Evolutionary conservation across 73 alveolate species (phyloP), one percentile per base, ranked within the genome.

Genomic region (Paraurostyla sp.): DNA sequence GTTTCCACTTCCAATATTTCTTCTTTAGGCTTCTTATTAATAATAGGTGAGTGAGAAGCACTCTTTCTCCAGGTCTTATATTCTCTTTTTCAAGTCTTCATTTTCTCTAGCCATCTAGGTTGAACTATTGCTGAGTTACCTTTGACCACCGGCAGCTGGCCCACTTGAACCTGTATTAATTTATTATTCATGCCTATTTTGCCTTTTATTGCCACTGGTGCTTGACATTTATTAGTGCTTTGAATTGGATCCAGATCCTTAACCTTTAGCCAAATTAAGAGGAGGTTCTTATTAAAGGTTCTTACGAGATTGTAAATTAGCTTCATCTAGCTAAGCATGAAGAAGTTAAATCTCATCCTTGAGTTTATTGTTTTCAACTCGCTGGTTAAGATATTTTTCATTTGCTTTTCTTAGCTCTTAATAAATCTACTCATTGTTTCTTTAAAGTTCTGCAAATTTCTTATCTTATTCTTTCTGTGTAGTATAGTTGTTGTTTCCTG

Each of bases 371-470:
- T 69, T 71, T 45, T 91, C 96, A 0, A 91, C 73, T 43, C 91
- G 32, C 41, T 38, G 60, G 54, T 84, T 91, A 0, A 91, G 71
- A 63, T 71, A 83, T 43, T 91, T 91, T 27, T 91, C 96, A 91
- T 83, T 91, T 33, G 96, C 92, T 57, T 46, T 59, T 46, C 92
- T 82, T 18, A 91, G 91, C 33, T 91, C 96, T 32, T 84, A 27
- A 13, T 83, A 56, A 22, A 91, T 48, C 42, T 83, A 40, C 25
- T 91, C 96, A 60, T 91, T 91, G 18, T 89, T 91, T 71, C 91
- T 69, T 40, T 62, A 49, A 6, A 91, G 58, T 57, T 91, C 96
- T 9, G 68, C 65, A 11, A 83, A 33, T 48, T 78, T 83, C 45
- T 83, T 91, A 23, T 57, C 86, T 13, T 51, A 35, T 3, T 73